Percentiles rank a stretch among this genome's conserved stretches.
These are phyloP conservation scores for Protea cynaroides DNA, from an alignment of 164 flowering plant genomes.

Conservation along the genomic window DNA sequence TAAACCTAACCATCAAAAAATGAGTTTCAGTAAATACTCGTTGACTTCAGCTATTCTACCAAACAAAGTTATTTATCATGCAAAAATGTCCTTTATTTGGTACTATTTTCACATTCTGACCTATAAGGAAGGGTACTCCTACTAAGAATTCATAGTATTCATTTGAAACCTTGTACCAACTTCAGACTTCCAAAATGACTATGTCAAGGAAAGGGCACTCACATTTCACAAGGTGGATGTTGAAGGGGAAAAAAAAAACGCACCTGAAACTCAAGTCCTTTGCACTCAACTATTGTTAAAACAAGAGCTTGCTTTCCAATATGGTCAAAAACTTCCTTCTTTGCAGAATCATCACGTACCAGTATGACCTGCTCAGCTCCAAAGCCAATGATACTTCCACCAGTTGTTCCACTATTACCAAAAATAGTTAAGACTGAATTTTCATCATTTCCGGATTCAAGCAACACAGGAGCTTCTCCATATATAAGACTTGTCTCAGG, in stretches of 20 bases:
- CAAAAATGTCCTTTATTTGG: too few species aligned
- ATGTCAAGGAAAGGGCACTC: too few species aligned
- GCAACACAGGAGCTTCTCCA: constrained; percentile 38
- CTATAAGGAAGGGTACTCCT: too few species aligned
- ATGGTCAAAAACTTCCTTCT: constrained; percentile 18
- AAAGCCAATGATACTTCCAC: constrained; percentile 23
- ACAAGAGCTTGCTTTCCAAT: not conserved
- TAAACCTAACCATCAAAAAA: not conserved
- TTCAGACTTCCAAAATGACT: too few species aligned
- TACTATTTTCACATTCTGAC: too few species aligned
- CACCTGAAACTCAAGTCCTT: constrained; percentile 22
- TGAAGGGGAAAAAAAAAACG: not conserved
- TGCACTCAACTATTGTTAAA: constrained; percentile 62
- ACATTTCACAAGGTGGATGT: too few species aligned
- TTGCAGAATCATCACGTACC: constrained; percentile 61
- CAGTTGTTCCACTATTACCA: constrained; percentile 14
- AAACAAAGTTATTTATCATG: too few species aligned
- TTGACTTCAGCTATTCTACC: too few species aligned
- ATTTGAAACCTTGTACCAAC: too few species aligned
- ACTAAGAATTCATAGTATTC: too few species aligned
- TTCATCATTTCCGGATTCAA: constrained; percentile 27
- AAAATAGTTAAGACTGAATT: constrained; percentile 33
- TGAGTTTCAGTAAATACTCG: not conserved
- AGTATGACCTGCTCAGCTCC: constrained; percentile 68
- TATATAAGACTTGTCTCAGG: constrained; percentile 28